These are phyloP conservation scores for Picochlorum sp. DNA, from an alignment of 139 green algal species.

Conservation along the genomic window DNA sequence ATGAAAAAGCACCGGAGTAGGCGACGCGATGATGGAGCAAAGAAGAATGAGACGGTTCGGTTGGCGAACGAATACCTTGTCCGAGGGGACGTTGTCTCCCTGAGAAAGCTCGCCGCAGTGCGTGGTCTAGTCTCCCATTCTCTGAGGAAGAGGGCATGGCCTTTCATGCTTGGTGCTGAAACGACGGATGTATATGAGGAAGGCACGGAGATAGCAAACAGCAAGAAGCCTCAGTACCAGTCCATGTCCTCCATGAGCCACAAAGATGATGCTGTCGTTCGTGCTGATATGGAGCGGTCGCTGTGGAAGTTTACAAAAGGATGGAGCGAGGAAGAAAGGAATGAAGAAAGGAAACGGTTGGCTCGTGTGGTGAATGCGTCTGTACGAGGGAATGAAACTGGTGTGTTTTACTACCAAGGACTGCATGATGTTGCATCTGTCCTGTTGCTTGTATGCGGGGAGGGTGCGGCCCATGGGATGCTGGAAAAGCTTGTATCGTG, in stretches of 20 bases:
- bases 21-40: not conserved
- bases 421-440: constrained; percentile 83
- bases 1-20: not conserved
- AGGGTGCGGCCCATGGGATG: constrained; percentile 41
- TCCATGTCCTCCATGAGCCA: constrained; percentile 19
- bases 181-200: not conserved
- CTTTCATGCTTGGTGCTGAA: constrained; percentile 47
- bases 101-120: constrained; percentile 56
- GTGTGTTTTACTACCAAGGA: constrained; percentile 74
- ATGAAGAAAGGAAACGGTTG: constrained; percentile 39
- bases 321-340: constrained; percentile 38
- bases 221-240: constrained; percentile 6
- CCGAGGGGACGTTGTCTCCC: constrained; percentile 33
- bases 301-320: constrained; percentile 59
- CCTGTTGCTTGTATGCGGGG: constrained; percentile 62
- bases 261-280: constrained; percentile 46
- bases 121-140: constrained; percentile 59
- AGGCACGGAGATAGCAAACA: not conserved
- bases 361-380: constrained; percentile 54
- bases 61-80: constrained; percentile 17
- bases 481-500: constrained; percentile 40
- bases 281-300: constrained; percentile 64
- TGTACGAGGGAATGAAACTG: constrained; percentile 28
- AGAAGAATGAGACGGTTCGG: constrained; percentile 10
- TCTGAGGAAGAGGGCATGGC: constrained; percentile 58